Evolutionary conservation across 1,284 basidiomycete species (phyloP), one percentile per base, ranked within the genome.

Genomic region (Rhodotorula sp.): DNA sequence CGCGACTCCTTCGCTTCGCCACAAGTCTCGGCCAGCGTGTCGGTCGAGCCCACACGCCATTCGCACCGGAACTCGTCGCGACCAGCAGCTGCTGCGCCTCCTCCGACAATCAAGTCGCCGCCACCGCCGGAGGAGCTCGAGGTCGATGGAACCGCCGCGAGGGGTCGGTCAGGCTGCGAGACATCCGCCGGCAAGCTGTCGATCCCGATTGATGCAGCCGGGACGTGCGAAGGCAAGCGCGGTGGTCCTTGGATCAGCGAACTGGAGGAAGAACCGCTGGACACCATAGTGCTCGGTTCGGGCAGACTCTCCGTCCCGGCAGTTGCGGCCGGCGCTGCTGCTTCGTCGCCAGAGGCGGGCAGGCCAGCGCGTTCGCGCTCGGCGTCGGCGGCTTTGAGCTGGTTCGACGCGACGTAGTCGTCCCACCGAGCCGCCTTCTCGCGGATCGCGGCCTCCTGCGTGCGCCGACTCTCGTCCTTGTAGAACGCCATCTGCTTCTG

Each of bases 371-470:
- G 16, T 63, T 34, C 58, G 43, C 14, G 26, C 34, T 12, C 39
- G 29, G 48, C 65, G 20, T 26, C 60, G 18, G 46, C 48, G 23
- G 26, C 52, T 46, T 65, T 52, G 52, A 26, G 20, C 39, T 58
- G 14, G 51, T 57, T 18, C 29, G 48, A 46, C 26, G 68, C 72
- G n/a, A 70, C 61, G 14, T 69, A 65, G 20, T 69, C 63, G 31
- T 77, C 76, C 73, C 74, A 77, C 54, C 52, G 54, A 14, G 67
- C 69, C 43, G 76, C 73, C 64, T 77, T 77, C 62, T 71, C 64
- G 29, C 65, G 21, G 18, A 75, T 21, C 14, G 48, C 65, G 3
- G 10, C 26, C 51, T 68, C 68, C 31, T 70, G 26, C 23, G 63
- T 66, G 18, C 70, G 47, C 6, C 64, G 43, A 18, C 48, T 52